Base-by-base conservation (phyloP, 2,329 filamentous ascomycete species). In the Cytospora piceicola region DNA sequence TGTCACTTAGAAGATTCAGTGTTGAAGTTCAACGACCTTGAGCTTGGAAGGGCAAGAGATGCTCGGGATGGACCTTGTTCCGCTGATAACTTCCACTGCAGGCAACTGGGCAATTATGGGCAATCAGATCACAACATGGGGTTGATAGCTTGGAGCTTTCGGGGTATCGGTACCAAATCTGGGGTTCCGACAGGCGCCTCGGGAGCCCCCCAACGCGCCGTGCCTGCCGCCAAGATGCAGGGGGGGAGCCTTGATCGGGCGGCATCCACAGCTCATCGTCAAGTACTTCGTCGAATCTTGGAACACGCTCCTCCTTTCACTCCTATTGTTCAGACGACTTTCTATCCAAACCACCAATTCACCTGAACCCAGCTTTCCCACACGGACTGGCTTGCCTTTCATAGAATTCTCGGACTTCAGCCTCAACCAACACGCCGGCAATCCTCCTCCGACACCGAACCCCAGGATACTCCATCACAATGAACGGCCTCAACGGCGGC, bases 401-500 rank as follows among this genome's bases (percentile, higher is more conserved):
- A 46, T 1, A 46, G 20, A 46, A 20, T 6, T n/a, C 42, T 22
- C 7, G 20, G 8, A 46, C 20, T 7, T 22, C 42, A 11, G 11
- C 4, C 42, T 8, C 8, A 3, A 9, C 20, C 36, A 17, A n/a
- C 11, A 46, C 20, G n/a, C 42, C 42, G n/a, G 42, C 42, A 22
- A 46, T 22, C 20, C 20, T 6, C 11, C 42, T 46, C n/a, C 42
- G 20, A 46, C 42, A 22, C 20, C 20, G 7, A 22, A 8, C 20
- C 42, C 42, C 7, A 46, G 42, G 5, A 11, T 20, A 36, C 22
- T 36, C 39, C 30, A 34, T 49, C 56, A 60, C 29, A 24, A 83
- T 83, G 81, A 83, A 83, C 73, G 81, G 81, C 67, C 78, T 82
- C 72, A 83, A 83, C 70, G 81, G 81, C 71, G 77, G 74, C 69